Evolutionary conservation across 345 rosid species (phyloP).

Genomic region (Rhizophora apiculata): DNA sequence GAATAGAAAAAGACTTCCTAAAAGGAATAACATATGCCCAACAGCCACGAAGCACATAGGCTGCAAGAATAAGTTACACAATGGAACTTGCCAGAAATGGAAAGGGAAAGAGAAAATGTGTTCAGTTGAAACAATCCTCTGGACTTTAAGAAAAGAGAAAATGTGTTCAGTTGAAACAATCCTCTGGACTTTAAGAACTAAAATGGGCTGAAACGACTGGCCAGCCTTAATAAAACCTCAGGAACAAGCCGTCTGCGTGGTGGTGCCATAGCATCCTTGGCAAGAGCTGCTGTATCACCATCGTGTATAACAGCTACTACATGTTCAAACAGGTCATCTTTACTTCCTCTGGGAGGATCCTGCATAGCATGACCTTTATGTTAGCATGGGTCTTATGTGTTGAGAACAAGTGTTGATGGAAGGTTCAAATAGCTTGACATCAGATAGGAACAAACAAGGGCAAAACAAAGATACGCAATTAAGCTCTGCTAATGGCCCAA

Average conservation of each 20-base stretch:
- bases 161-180: too few relatives aligned
- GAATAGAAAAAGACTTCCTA: not conserved
- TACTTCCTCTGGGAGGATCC: slow-evolving; percentile 36
- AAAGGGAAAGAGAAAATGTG: not conserved
- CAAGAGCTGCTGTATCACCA: slow-evolving; percentile 25
- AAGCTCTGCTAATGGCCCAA: too few relatives aligned
- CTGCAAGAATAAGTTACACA: not conserved
- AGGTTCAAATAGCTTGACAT: not conserved
- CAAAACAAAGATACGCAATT: not conserved
- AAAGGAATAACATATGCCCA: not conserved
- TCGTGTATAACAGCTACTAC: slow-evolving; percentile 26
- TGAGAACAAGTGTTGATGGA: not conserved
- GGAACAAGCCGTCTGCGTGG: slow-evolving; percentile 30
- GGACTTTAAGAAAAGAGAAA: not conserved
- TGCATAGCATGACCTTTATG: slow-evolving; percentile 1
- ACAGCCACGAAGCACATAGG: not conserved
- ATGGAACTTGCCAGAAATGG: not conserved
- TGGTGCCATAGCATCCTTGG: slow-evolving; percentile 27
- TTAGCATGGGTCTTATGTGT: not conserved
- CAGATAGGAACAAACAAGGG: not conserved
- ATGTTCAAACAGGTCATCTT: slow-evolving; percentile 25
- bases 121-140: not conserved
- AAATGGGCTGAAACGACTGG: slow-evolving; percentile 29
- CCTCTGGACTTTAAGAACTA: not conserved
- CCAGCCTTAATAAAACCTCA: slow-evolving; percentile 25